phyloP scores from a whole-genome alignment of 306 rosid species.

The Vachellia collinsii region DNA sequence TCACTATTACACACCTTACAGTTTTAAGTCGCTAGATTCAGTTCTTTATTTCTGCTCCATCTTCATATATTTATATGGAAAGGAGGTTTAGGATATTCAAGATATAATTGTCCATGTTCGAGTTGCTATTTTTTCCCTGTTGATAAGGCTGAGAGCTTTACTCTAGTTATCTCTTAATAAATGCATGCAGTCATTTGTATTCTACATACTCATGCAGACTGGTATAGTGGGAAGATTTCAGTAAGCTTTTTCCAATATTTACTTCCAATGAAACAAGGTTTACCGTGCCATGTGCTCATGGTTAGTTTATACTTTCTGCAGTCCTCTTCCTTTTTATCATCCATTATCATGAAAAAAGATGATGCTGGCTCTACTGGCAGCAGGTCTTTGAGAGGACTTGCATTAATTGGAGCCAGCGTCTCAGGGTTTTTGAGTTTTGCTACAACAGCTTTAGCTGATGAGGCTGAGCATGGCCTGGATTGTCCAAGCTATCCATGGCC shows the following conservation, averaged over 20 bases:
- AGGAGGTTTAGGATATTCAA: not conserved
- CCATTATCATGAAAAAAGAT: constrained; percentile 60
- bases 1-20: not conserved
- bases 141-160: not conserved
- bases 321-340: constrained; percentile 49
- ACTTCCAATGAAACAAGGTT: too few species aligned
- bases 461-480: not conserved
- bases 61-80: not conserved
- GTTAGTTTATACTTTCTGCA: too few species aligned
- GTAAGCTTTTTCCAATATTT: too few species aligned
- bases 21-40: not conserved
- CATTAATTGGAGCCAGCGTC: constrained; percentile 86
- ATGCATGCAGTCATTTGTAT: too few species aligned
- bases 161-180: too few species aligned
- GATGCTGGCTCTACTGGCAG: constrained; percentile 60
- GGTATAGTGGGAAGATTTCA: too few species aligned
- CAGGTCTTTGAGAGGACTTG: constrained; percentile 78
- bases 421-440: constrained; percentile 84
- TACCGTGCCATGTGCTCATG: too few species aligned
- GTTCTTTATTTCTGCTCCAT: not conserved
- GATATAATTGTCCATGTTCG: not conserved
- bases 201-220: too few species aligned
- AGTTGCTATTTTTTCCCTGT: not conserved
- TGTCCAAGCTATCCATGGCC: constrained; percentile 72
- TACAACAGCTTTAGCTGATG: constrained; percentile 64